Conservation (phyloP, 805 yeast genomes). For the Lipomyces sp. region DNA sequence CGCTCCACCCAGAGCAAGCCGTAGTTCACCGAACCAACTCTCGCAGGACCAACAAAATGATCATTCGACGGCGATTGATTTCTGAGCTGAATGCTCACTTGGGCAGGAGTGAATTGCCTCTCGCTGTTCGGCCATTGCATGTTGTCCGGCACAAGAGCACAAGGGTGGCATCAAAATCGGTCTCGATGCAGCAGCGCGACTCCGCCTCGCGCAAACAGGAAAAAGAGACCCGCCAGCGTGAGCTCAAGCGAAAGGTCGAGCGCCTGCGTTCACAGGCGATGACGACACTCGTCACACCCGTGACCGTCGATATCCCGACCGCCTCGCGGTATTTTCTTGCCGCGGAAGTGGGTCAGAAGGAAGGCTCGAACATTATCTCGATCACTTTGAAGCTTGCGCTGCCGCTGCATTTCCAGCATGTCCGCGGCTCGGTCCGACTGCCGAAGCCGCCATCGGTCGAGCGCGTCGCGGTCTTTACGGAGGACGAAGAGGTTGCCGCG, state of each 20-base stretch:
- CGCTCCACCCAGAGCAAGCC: too few relatives aligned
- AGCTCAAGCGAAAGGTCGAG: constrained; percentile 29
- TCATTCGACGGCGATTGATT: too few relatives aligned
- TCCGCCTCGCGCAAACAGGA: constrained; percentile 10
- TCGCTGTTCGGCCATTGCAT: too few relatives aligned
- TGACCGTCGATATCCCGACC: constrained; percentile 60
- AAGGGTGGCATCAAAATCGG: too few relatives aligned
- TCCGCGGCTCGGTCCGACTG: constrained; percentile 66
- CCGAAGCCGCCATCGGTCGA: constrained; percentile 70
- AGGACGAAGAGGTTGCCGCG: constrained; percentile 50
- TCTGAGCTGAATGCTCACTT: too few relatives aligned
- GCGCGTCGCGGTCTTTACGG: constrained; percentile 65
- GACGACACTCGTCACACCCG: constrained; percentile 50
- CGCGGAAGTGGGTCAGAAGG: constrained; percentile 82
- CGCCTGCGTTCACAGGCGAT: constrained; percentile 40
- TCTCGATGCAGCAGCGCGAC: constrained; percentile 2
- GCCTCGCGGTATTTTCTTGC: constrained; percentile 78
- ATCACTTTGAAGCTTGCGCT: constrained; percentile 62
- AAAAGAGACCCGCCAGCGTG: constrained; percentile 35
- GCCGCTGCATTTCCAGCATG: constrained; percentile 73
- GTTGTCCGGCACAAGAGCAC: too few relatives aligned
- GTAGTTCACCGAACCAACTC: too few relatives aligned
- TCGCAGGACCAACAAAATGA: too few relatives aligned
- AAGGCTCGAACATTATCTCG: constrained; percentile 65
- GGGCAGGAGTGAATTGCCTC: too few relatives aligned